Evolutionary conservation across 2,329 filamentous ascomycete species (phyloP).

Genomic region (Paecilomyces dactylethromorphus): DNA sequence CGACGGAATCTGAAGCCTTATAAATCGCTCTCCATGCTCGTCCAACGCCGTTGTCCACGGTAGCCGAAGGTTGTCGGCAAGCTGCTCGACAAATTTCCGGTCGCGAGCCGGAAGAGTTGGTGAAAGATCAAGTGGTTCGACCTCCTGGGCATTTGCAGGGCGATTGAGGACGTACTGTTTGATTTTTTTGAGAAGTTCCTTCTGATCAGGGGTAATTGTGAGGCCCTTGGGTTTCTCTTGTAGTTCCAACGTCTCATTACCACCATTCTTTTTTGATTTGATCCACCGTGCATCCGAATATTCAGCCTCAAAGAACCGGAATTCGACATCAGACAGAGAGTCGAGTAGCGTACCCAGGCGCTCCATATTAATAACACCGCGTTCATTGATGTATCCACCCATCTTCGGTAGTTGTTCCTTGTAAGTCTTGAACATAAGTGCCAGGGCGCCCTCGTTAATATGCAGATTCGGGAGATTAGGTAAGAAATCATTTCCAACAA

Average conservation of each 20-base stretch:
- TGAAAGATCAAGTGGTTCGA: constrained; percentile 64
- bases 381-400: constrained; percentile 93
- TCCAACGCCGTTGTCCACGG: constrained; percentile 60
- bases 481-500: constrained; percentile 98
- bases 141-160: constrained; percentile 41
- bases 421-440: constrained; percentile 96
- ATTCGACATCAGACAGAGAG: constrained; percentile 81
- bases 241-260: constrained; percentile 57
- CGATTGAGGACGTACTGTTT: constrained; percentile 75
- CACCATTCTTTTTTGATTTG: constrained; percentile 71
- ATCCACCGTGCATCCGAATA: constrained; percentile 87
- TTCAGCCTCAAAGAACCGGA: constrained; percentile 87
- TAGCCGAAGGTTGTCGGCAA: constrained; percentile 64
- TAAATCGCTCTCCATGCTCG: constrained; percentile 59
- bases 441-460: constrained; percentile 95
- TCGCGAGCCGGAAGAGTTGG: constrained; percentile 70
- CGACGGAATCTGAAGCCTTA: constrained; percentile 56
- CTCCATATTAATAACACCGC: constrained; percentile 81
- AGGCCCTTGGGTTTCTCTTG: constrained; percentile 55
- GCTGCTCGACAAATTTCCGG: constrained; percentile 85
- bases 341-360: constrained; percentile 71
- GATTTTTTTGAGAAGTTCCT: constrained; percentile 72
- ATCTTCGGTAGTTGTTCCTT: constrained; percentile 81
- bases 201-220: constrained; percentile 72
- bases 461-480: constrained; percentile 93